Conservation (phyloP, 176 grass and related monocot genomes). For the Hsuehochloa calcarea region DNA sequence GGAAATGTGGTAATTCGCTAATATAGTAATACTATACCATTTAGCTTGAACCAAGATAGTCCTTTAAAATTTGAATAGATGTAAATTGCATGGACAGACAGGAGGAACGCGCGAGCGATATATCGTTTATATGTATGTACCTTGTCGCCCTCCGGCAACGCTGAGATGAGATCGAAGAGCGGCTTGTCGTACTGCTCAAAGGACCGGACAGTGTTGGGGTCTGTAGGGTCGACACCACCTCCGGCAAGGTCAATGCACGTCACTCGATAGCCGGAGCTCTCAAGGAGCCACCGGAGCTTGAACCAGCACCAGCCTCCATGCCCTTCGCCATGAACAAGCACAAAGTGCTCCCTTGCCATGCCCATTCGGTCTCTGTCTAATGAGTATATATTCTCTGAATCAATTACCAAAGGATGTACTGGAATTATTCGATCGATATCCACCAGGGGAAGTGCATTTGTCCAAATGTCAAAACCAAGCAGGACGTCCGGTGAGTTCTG, state of each 20-base stretch:
- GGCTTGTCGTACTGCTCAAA: constrained; percentile 57
- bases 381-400: not conserved
- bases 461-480: constrained; percentile 27
- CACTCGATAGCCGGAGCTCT: constrained; percentile 48
- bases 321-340: constrained; percentile 66
- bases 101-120: not conserved
- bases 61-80: not conserved
- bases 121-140: not conserved
- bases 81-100: not conserved
- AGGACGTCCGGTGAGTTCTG: not conserved
- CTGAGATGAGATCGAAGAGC: constrained; percentile 39
- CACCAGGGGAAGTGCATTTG: not conserved
- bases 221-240: constrained; percentile 41
- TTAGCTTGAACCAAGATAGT: no score
- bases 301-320: constrained; percentile 76
- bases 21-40: not conserved
- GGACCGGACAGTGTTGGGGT: constrained; percentile 36
- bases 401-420: not conserved
- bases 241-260: constrained; percentile 58
- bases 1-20: not conserved
- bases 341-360: constrained; percentile 15
- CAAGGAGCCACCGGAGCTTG: constrained; percentile 57
- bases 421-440: not conserved
- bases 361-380: not conserved
- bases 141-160: constrained; percentile 38